Evolutionary conservation across 495 filamentous ascomycete genomes (phyloP).

Genomic region (Xylaria bambusicola): DNA sequence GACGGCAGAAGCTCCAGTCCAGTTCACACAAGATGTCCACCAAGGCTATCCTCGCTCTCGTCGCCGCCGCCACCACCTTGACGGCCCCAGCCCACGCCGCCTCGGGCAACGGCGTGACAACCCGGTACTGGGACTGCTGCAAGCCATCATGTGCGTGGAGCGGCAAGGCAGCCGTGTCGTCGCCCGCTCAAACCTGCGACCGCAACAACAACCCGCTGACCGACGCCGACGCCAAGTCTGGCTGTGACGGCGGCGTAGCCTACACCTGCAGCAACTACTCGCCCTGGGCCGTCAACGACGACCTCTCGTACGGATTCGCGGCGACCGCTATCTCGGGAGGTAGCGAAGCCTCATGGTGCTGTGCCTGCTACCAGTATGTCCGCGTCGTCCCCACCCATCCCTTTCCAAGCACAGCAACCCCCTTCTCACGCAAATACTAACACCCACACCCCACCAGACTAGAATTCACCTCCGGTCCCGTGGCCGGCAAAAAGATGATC

Average conservation of each 20-base stretch:
- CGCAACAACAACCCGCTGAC: slow-evolving; percentile 48
- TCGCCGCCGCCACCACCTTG: slow-evolving; percentile 8
- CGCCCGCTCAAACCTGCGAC: slow-evolving; percentile 54
- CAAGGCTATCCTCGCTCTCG: slow-evolving; percentile 4
- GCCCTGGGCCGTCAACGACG: slow-evolving; percentile 55
- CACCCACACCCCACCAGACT: slow-evolving; percentile 27
- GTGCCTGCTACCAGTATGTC: slow-evolving; percentile 56
- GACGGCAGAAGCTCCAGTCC: not conserved
- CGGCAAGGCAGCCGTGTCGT: slow-evolving; percentile 52
- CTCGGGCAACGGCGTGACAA: slow-evolving; percentile 17
- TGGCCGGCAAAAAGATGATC: slow-evolving; percentile 58
- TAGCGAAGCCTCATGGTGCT: slow-evolving; percentile 55
- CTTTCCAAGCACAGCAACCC: too few species aligned
- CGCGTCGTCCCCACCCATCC: slow-evolving; percentile 30
- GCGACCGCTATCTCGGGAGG: slow-evolving; percentile 49
- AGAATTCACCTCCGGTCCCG: slow-evolving; percentile 41
- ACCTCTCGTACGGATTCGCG: slow-evolving; percentile 58
- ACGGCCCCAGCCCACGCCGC: slow-evolving; percentile 9
- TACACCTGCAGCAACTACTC: slow-evolving; percentile 56
- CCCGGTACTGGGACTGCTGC: slow-evolving; percentile 64
- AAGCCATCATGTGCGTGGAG: slow-evolving; percentile 60
- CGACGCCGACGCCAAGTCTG: slow-evolving; percentile 31
- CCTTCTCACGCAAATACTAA: slow-evolving; percentile 4
- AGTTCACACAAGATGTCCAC: slow-evolving; percentile 12
- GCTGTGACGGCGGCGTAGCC: slow-evolving; percentile 47